Conservation (phyloP, 139 green algal genomes). For the Edaphochlamys debaryana region DNA sequence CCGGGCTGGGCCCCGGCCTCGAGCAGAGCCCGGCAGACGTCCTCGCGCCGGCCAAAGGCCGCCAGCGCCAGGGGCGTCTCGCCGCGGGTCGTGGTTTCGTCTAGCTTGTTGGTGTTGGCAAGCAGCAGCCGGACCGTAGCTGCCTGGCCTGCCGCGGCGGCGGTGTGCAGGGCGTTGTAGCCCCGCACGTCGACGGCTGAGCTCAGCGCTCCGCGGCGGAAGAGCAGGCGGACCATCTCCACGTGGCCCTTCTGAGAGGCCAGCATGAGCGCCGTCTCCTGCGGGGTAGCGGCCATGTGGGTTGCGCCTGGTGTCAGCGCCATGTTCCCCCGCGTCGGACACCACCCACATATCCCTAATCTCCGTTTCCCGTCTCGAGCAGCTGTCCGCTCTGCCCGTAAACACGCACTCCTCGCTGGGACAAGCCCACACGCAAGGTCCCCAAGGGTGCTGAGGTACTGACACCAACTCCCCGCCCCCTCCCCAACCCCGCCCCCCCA, state of each 20-base stretch:
- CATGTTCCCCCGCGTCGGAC: no score
- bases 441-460: no score
- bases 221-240: neutral
- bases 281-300: no score
- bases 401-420: no score
- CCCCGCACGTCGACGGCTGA: neutral
- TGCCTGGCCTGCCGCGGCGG: slow-evolving; percentile 3
- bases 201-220: neutral
- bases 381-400: no score
- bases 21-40: neutral
- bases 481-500: no score
- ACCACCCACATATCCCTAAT: no score
- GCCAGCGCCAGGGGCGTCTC: slow-evolving; percentile 33
- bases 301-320: no score
- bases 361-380: no score
- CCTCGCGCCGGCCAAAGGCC: slow-evolving; percentile 22
- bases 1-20: no score
- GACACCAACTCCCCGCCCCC: no score
- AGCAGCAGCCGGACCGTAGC: neutral
- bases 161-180: slow-evolving; percentile 31
- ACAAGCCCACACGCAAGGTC: no score
- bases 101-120: neutral
- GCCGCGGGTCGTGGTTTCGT: neutral
- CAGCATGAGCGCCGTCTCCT: slow-evolving; percentile 28
- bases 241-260: neutral